Conservation (phyloP, 306 rosid species). For the Vigna nakashimae region DNA sequence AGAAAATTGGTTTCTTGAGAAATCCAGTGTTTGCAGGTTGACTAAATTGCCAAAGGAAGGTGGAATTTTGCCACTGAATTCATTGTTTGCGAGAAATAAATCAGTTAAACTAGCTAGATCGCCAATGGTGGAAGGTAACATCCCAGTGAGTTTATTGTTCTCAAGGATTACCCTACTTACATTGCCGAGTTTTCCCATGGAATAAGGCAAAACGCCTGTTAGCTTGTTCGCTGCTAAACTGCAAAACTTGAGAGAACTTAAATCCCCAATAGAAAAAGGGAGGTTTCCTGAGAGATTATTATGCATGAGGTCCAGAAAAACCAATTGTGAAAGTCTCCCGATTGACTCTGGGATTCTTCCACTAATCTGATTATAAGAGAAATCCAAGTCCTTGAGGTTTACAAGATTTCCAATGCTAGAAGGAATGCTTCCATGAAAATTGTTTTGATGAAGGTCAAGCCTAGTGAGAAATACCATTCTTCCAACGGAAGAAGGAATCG, state of each 20-base stretch:
- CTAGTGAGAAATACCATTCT: conserved; percentile 45
- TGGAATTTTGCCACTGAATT: conserved; percentile 60
- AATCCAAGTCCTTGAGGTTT: conserved; percentile 58
- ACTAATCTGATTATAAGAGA: conserved; percentile 44
- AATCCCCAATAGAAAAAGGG: conserved; percentile 63
- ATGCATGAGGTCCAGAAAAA: conserved; percentile 54
- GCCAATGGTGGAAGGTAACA: conserved; percentile 61
- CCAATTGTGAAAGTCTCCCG: conserved; percentile 56
- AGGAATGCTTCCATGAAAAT: conserved; percentile 54
- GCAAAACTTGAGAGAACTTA: conserved; percentile 55
- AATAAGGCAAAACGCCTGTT: conserved; percentile 54
- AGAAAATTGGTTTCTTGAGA: conserved; percentile 34
- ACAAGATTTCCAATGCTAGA: conserved; percentile 52
- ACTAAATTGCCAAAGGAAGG: conserved; percentile 52
- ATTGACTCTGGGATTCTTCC: conserved; percentile 63
- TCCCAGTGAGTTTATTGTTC: conserved; percentile 61
- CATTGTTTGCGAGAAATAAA: conserved; percentile 60
- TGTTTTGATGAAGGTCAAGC: conserved; percentile 64
- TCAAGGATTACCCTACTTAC: conserved; percentile 58
- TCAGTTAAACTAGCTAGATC: conserved; percentile 53
- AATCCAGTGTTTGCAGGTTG: conserved; percentile 40
- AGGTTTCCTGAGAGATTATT: conserved; percentile 56
- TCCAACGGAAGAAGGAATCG: conserved; percentile 56
- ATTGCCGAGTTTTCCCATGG: conserved; percentile 62
- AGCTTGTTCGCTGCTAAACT: conserved; percentile 59